phyloP scores from a whole-genome alignment of 2,329 filamentous ascomycete species.

The Talaromyces sp. region DNA sequence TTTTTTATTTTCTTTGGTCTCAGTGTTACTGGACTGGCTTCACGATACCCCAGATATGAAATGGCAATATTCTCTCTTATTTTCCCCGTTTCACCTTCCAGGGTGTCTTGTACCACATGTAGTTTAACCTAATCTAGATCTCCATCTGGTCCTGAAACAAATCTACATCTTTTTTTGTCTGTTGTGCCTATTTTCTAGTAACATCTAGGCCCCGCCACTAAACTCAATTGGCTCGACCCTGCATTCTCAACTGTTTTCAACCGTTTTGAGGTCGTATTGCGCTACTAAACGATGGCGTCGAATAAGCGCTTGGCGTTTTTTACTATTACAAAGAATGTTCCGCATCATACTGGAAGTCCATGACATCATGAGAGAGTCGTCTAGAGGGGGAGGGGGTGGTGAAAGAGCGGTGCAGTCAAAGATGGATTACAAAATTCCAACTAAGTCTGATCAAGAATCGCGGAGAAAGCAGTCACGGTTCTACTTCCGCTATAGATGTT shows the following conservation, averaged over 20 bases:
- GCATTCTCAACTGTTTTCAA: conserved; percentile 1
- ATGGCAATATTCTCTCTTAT: not conserved
- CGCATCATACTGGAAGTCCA: conserved; percentile 7
- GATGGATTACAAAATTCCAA: not conserved
- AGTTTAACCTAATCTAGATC: not conserved
- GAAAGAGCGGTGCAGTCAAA: not conserved
- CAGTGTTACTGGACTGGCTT: not conserved
- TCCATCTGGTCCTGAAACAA: not conserved
- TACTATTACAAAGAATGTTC: not conserved
- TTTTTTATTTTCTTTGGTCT: not conserved
- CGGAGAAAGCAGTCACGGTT: no score
- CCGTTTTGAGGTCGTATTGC: conserved; percentile 2
- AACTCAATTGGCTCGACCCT: conserved; percentile 6
- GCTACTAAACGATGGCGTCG: not conserved
- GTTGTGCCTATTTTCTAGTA: not conserved
- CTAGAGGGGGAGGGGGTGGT: not conserved
- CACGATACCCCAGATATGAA: not conserved
- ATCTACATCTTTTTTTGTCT: not conserved
- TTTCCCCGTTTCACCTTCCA: not conserved
- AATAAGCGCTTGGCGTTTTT: not conserved
- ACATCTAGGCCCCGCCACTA: not conserved
- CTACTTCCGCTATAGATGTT: not conserved
- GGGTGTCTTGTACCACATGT: not conserved
- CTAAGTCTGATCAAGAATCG: no score
- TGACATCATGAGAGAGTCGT: conserved; percentile 9